Evolutionary conservation across 1,284 basidiomycete species (phyloP).

Genomic region (Moesziomyces sp.): DNA sequence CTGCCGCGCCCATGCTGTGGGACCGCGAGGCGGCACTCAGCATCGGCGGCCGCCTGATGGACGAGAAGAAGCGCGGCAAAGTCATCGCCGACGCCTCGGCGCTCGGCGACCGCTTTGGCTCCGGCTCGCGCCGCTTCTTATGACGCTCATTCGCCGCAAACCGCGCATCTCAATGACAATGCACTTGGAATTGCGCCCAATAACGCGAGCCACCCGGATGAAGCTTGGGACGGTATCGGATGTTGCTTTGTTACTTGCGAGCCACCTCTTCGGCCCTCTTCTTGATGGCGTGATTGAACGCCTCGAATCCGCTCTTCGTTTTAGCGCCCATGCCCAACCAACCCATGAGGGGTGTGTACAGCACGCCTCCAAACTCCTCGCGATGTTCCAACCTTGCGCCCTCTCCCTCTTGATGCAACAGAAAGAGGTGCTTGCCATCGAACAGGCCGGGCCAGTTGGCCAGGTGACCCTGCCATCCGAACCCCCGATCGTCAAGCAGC

Average conservation of each 20-base stretch:
- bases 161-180: too few relatives aligned
- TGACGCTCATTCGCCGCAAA: neutral
- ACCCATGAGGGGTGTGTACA: slow-evolving; percentile 18
- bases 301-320: slow-evolving; percentile 13
- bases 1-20: slow-evolving; percentile 47
- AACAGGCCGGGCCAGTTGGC: slow-evolving; percentile 10
- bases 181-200: too few relatives aligned
- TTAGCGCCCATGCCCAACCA: slow-evolving; percentile 14
- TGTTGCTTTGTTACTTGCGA: too few relatives aligned
- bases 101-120: slow-evolving; percentile 43
- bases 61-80: slow-evolving; percentile 42
- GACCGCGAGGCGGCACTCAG: slow-evolving; percentile 51
- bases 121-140: slow-evolving; percentile 40
- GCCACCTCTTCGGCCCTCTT: slow-evolving; percentile 12
- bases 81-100: slow-evolving; percentile 42
- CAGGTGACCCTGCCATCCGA: slow-evolving; percentile 27
- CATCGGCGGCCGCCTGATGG: slow-evolving; percentile 45
- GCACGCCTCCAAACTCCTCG: slow-evolving; percentile 21
- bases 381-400: slow-evolving; percentile 9
- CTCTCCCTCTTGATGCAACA: slow-evolving; percentile 6
- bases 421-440: slow-evolving; percentile 21
- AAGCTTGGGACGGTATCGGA: too few relatives aligned
- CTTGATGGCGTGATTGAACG: slow-evolving; percentile 10
- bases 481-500: slow-evolving; percentile 4
- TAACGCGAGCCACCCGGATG: too few relatives aligned